phyloP scores from a whole-genome alignment of 202 grass and related monocot genomes.

The Elaeis oleifera region DNA sequence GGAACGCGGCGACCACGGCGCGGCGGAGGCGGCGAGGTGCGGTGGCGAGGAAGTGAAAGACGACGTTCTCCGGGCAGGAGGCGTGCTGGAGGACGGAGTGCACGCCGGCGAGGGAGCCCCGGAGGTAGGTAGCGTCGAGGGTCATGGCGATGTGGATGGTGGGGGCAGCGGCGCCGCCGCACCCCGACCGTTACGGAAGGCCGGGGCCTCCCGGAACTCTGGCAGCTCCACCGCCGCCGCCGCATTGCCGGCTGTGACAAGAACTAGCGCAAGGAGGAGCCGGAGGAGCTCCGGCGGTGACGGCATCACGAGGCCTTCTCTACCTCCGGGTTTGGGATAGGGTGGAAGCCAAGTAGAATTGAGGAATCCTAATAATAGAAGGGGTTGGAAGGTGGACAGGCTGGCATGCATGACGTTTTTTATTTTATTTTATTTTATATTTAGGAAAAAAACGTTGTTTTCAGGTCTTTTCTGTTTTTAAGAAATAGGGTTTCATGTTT shows the following conservation, averaged over 20 bases:
- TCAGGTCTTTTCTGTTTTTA: no score
- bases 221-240: constrained; percentile 36
- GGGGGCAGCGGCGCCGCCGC: constrained; percentile 30
- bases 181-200: constrained; percentile 78
- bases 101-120: constrained; percentile 80
- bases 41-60: constrained; percentile 79
- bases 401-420: constrained; percentile 30
- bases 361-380: constrained; percentile 8
- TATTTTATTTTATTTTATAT: neutral
- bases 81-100: constrained; percentile 85
- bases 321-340: neutral
- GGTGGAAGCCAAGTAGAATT: neutral
- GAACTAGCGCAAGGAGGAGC: neutral
- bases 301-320: constrained; percentile 5
- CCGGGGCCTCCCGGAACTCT: constrained; percentile 72
- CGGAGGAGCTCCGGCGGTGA: neutral
- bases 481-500: no score
- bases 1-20: constrained; percentile 63
- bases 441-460: no score
- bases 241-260: neutral
- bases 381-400: constrained; percentile 16
- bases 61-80: constrained; percentile 78
- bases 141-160: constrained; percentile 96
- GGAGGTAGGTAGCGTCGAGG: constrained; percentile 81
- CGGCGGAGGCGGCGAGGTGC: constrained; percentile 45